These are phyloP conservation scores for Apiospora kogelbergensis DNA, from an alignment of 2,329 filamentous ascomycete genomes.

Conservation along the genomic window DNA sequence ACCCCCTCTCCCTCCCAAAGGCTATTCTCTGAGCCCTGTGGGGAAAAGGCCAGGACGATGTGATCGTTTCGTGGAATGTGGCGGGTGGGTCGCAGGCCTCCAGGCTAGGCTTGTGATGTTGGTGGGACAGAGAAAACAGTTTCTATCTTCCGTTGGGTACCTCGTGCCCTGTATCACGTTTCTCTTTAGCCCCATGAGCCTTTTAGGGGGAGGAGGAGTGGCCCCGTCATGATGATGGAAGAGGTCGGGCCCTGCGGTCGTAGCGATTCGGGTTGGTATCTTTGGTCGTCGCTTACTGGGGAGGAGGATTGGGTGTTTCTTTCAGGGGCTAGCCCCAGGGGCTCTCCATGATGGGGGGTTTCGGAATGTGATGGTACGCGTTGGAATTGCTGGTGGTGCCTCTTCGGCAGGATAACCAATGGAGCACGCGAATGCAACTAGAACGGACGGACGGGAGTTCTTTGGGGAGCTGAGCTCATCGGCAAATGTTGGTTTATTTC, in stretches of 20 bases:
- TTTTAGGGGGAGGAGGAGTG: too few relatives aligned
- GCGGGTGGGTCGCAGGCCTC: not conserved
- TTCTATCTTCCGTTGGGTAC: not conserved
- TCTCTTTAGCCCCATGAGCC: not conserved
- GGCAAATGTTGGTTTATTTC: not conserved
- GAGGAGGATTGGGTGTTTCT: not conserved
- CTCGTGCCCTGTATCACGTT: slow-evolving; percentile 1
- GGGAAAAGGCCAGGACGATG: not conserved
- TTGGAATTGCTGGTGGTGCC: not conserved
- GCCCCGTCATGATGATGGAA: not conserved
- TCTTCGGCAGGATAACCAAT: not conserved
- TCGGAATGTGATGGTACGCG: not conserved
- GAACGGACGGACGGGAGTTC: not conserved
- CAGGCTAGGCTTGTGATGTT: not conserved
- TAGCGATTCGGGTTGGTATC: not conserved
- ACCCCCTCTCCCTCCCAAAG: not conserved
- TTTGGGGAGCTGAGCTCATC: not conserved
- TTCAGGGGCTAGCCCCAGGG: not conserved
- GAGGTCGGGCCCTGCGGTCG: not conserved
- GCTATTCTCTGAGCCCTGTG: not conserved
- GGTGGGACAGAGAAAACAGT: not conserved
- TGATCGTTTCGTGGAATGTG: not conserved
- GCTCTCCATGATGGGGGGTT: not conserved
- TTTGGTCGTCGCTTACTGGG: not conserved
- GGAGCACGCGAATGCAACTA: not conserved